phyloP scores from a whole-genome alignment of 257 asterid genomes.

The Przewalskia tangutica region DNA sequence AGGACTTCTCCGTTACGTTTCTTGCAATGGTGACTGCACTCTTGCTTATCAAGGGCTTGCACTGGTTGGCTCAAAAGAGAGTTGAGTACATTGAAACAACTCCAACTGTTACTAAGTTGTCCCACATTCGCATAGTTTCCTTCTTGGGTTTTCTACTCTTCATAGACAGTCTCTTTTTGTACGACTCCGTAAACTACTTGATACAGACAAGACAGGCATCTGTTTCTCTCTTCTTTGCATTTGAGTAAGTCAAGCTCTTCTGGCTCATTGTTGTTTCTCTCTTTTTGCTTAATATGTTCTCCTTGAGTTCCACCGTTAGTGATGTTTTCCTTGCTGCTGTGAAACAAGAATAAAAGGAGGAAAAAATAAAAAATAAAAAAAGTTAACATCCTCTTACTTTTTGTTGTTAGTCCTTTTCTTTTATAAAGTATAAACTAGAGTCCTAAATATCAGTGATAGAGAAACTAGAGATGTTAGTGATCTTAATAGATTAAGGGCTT shows the following conservation, averaged over 20 bases:
- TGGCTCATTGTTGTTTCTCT: background rate
- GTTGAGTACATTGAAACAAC: conserved; percentile 96
- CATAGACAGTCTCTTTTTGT: conserved; percentile 54
- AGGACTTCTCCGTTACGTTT: conserved; percentile 77
- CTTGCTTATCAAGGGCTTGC: conserved; percentile 85
- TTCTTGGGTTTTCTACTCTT: conserved; percentile 83
- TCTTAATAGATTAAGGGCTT: background rate
- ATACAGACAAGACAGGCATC: conserved; percentile 75
- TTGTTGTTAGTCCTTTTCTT: background rate
- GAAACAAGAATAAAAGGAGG: background rate
- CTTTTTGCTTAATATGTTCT: background rate
- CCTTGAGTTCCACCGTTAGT: background rate
- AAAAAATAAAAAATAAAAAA: background rate
- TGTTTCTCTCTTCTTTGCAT: conserved; percentile 81
- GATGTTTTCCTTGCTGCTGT: background rate
- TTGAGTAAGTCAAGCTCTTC: conserved; percentile 57
- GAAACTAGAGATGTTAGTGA: background rate
- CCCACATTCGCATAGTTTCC: conserved; percentile 78
- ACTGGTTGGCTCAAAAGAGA: conserved; percentile 98
- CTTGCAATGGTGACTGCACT: conserved; percentile 82
- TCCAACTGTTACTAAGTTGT: conserved; percentile 59
- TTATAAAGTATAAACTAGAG: background rate
- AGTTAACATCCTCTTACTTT: background rate
- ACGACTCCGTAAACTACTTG: conserved; percentile 48
- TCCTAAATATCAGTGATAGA: background rate